A percentile compares a stretch with the other conserved stretches of the same genome.
Conservation (phyloP, 345 rosid genomes). For the Gossypium rotundifolium region DNA sequence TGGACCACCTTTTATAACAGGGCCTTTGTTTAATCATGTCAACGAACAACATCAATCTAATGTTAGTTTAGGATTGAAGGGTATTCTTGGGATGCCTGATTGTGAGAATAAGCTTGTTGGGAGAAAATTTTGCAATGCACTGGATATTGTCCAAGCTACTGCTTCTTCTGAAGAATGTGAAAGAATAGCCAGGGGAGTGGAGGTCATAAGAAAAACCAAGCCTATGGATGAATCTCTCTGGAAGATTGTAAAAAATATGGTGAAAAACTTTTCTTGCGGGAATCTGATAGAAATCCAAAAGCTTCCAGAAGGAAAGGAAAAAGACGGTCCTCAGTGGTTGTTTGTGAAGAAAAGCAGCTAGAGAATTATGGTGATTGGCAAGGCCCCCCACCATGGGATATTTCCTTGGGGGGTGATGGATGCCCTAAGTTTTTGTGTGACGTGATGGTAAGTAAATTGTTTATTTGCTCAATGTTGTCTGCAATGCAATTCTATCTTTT, state of each 20-base stretch:
- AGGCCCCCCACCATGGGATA: slow-evolving; percentile 89
- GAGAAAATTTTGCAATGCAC: slow-evolving; percentile 42
- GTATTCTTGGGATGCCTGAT: slow-evolving; percentile 37
- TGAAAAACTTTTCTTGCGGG: slow-evolving; percentile 58
- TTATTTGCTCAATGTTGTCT: neutral
- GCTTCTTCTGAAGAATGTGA: slow-evolving; percentile 35
- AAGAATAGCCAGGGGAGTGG: slow-evolving; percentile 33
- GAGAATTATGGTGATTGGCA: slow-evolving; percentile 49
- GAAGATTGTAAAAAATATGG: slow-evolving; percentile 62
- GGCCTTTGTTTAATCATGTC: neutral
- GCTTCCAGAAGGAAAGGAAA: slow-evolving; percentile 55
- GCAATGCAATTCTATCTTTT: neutral
- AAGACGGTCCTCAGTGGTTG: slow-evolving; percentile 25
- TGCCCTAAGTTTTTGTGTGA: slow-evolving; percentile 87
- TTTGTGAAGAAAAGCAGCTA: slow-evolving; percentile 29
- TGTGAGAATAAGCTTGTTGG: slow-evolving; percentile 27
- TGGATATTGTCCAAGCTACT: slow-evolving; percentile 52
- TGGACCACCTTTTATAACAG: slow-evolving; percentile 6
- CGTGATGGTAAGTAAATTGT: slow-evolving; percentile 58
- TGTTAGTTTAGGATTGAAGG: slow-evolving; percentile 57
- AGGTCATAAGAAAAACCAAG: slow-evolving; percentile 29
- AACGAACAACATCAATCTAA: slow-evolving; percentile 19
- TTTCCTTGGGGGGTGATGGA: slow-evolving; percentile 76
- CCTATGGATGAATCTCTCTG: slow-evolving; percentile 34
- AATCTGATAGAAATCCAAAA: slow-evolving; percentile 63